Evolutionary conservation across 257 asterid species (phyloP).

Genomic region (Fraxinus anomala): DNA sequence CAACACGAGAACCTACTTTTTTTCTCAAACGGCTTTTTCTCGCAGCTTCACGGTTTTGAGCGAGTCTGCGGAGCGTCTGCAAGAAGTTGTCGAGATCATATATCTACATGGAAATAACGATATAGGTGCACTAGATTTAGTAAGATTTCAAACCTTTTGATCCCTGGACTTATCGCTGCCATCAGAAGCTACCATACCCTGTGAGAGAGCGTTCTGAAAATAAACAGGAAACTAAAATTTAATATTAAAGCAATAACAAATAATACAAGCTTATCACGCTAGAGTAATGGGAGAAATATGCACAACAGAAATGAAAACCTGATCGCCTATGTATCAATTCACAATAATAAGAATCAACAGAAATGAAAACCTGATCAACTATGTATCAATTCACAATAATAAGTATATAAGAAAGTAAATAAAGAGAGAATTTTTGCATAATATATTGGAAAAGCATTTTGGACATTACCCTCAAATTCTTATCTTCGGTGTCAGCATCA

Average conservation of each 20-base stretch:
- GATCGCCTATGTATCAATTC: too few species aligned
- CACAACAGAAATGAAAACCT: background rate
- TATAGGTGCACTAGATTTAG: slow-evolving; percentile 1
- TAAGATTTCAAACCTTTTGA: slow-evolving; percentile 69
- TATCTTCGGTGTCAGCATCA: slow-evolving; percentile 94
- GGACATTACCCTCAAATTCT: slow-evolving; percentile 57
- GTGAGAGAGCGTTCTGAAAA: slow-evolving; percentile 60
- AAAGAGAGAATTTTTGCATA: background rate
- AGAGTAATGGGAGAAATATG: slow-evolving; percentile 7
- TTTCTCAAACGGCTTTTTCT: slow-evolving; percentile 93
- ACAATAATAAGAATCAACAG: background rate
- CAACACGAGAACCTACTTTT: slow-evolving; percentile 49
- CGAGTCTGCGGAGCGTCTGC: slow-evolving; percentile 90
- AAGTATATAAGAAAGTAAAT: background rate
- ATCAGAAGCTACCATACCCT: slow-evolving; percentile 67
- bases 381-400: background rate
- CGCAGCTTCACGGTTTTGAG: slow-evolving; percentile 99
- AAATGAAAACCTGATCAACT: too few species aligned
- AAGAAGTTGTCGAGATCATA: slow-evolving; percentile 27
- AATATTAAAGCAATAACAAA: slow-evolving; percentile 21
- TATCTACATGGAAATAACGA: slow-evolving; percentile 10
- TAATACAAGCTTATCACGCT: background rate
- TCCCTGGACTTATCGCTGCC: slow-evolving; percentile 96
- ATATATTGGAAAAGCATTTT: background rate
- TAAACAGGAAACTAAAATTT: slow-evolving; percentile 42